Base-by-base conservation (phyloP, 306 rosid species). In the Cucurbita ficifolia region DNA sequence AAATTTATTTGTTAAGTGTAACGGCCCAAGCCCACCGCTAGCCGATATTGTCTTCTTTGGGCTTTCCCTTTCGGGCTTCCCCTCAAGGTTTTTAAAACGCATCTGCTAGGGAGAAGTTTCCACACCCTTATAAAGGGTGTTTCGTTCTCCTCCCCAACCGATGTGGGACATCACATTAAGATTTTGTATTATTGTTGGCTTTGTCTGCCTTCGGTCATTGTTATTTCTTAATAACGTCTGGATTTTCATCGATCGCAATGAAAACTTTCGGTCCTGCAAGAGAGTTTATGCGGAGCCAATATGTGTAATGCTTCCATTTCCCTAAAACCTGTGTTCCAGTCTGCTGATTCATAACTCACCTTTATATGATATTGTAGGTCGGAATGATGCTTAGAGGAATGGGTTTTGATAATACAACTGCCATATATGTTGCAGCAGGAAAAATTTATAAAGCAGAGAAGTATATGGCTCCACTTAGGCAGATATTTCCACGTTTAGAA, bases 301-400 rank as follows among this genome's bases (percentile, higher is more conserved):
- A 71, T 17, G 4, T 16, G 10, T 35, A 52, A 71, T 11, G 62
- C 68, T 56, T 56, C 68, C 7, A 57, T 59, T 46, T 48, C 57
- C 29, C 45, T 19, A 18, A 40, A 57, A 16, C 52, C 6, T 59
- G 50, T 4, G 43, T 75, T 45, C 70, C 59, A 64, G 14, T 50
- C 11, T 36, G 33, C 73, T 83, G 83, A 43, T 40, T 46, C 36
- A 70, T 36, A 57, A 17, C 10, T 48, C 36, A 16, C 67, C 76
- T 68, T 56, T 52, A 76, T 78, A 69, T 77, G 46, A 45, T 76
- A 17, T 56, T 81, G 75, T 79, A 94, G 98, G 98, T 94, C 36
- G 97, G 98, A 69, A 86, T 90, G 97, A 89, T 90, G 97, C 97
- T 94, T 69, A 86, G 95, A 79, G 98, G 96, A 81, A 94, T 94